These are phyloP conservation scores for Fusarium sp. DNA, from an alignment of 2,329 filamentous ascomycete species.

Conservation along the genomic window DNA sequence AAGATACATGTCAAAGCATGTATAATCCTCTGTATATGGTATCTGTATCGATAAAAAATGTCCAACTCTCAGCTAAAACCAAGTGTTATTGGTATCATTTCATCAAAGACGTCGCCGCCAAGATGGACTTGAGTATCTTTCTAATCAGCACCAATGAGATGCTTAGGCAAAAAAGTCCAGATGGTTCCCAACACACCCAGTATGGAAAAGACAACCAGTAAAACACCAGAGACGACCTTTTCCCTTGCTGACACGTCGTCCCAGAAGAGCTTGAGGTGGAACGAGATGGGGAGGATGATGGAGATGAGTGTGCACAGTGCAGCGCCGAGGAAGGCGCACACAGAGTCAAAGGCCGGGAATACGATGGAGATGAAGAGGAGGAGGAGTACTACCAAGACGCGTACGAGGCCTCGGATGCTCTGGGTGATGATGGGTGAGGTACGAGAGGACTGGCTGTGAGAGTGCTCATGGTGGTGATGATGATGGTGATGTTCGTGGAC, in stretches of 20 bases:
- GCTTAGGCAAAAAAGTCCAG: constrained; percentile 88
- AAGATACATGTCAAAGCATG: neutral
- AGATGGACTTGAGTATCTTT: neutral
- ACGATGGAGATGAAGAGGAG: constrained; percentile 79
- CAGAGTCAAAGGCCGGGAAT: constrained; percentile 84
- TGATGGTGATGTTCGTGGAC: constrained; percentile 65
- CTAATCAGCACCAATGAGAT: constrained; percentile 68
- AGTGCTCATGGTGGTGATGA: constrained; percentile 47
- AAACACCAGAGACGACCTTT: constrained; percentile 71
- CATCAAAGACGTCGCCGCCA: neutral
- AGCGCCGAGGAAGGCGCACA: constrained; percentile 91
- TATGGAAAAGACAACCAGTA: constrained; percentile 75
- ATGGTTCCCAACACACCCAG: constrained; percentile 83
- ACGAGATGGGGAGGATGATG: constrained; percentile 86
- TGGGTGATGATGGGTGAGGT: constrained; percentile 54
- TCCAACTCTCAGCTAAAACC: constrained; percentile 3
- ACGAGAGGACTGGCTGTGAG: constrained; percentile 47
- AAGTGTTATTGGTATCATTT: neutral
- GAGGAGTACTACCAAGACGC: constrained; percentile 73
- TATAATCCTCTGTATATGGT: neutral
- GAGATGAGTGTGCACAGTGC: constrained; percentile 95
- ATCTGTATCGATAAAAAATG: constrained; percentile 10
- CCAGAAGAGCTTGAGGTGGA: constrained; percentile 90
- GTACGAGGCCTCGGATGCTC: constrained; percentile 67
- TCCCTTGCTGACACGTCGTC: constrained; percentile 74